A percentile compares a stretch with the other conserved stretches of the same genome.
Conservation (phyloP, 2,329 filamentous ascomycete species). For the Hypoxylon sp. region DNA sequence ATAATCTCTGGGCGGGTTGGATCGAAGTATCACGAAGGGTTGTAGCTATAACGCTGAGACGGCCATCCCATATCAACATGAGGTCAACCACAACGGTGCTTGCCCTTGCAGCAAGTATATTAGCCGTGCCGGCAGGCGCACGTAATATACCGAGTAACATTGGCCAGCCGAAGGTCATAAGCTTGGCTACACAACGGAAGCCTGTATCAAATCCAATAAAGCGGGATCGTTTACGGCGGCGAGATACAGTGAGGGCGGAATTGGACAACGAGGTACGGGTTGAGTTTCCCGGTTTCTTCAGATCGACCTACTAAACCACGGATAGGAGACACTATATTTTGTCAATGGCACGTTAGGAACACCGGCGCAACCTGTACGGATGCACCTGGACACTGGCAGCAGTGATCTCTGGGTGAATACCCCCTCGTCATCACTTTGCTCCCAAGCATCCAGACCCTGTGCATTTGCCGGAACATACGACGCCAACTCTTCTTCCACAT, state of each 20-base stretch:
- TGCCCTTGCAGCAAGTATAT: constrained; percentile 50
- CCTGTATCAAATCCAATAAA: constrained; percentile 59
- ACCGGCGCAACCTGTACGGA: constrained; percentile 68
- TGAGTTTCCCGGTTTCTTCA: background rate
- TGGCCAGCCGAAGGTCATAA: constrained; percentile 61
- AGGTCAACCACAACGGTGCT: constrained; percentile 45
- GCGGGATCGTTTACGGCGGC: constrained; percentile 63
- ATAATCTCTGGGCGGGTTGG: constrained; percentile 35
- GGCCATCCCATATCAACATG: constrained; percentile 43
- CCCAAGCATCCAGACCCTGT: constrained; percentile 66
- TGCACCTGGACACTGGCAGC: constrained; percentile 78
- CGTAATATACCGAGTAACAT: constrained; percentile 48
- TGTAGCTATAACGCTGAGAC: constrained; percentile 21
- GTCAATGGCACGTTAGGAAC: constrained; percentile 75
- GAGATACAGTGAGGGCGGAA: constrained; percentile 60
- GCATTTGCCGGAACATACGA: constrained; percentile 74
- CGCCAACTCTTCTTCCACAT: constrained; percentile 81
- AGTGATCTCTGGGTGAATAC: constrained; percentile 81
- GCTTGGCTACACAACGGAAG: constrained; percentile 61
- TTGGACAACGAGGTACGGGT: constrained; percentile 70
- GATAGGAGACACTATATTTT: constrained; percentile 73
- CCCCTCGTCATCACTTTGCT: constrained; percentile 72
- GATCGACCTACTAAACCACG: constrained; percentile 42
- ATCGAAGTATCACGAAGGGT: constrained; percentile 16
- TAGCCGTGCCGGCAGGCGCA: constrained; percentile 48